A percentile compares a stretch with the other conserved stretches of the same genome.
Conservation (phyloP, 2,329 filamentous ascomycete species). For the Aspergillus aculeatinus region DNA sequence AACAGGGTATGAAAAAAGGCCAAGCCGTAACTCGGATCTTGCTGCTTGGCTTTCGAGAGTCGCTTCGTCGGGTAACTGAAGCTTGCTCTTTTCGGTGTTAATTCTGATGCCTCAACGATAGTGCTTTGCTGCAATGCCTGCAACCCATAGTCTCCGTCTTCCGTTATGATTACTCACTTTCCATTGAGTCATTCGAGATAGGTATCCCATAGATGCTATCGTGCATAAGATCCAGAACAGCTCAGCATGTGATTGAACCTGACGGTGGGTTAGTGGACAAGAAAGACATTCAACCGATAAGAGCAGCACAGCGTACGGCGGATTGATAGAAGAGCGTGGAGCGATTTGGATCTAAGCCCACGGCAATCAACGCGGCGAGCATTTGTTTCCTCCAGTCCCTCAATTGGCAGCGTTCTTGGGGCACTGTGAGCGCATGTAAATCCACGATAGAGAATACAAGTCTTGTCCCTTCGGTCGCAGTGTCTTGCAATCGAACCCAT, state of each 20-base stretch:
- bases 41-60: conserved; percentile 57
- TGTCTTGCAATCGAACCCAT: conserved; percentile 80
- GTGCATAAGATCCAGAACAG: conserved; percentile 97
- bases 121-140: not conserved
- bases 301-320: conserved; percentile 51
- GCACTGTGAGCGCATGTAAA: conserved; percentile 84
- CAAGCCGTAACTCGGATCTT: conserved; percentile 71
- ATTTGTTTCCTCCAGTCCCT: conserved; percentile 68
- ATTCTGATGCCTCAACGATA: not conserved
- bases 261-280: not conserved
- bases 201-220: conserved; percentile 84
- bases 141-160: not conserved
- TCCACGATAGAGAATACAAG: conserved; percentile 88
- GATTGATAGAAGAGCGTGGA: conserved; percentile 82
- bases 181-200: conserved; percentile 99
- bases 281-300: not conserved
- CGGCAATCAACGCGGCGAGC: conserved; percentile 76
- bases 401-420: conserved; percentile 64
- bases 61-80: conserved; percentile 61
- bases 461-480: conserved; percentile 55
- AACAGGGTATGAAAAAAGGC: conserved; percentile 93
- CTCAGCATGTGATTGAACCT: conserved; percentile 78
- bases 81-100: conserved; percentile 61
- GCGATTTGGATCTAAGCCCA: conserved; percentile 76
- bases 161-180: conserved; percentile 60